Evolutionary conservation across 352 stramenopile genomes (phyloP).

Genomic region (Phytophthora pinifolia): DNA sequence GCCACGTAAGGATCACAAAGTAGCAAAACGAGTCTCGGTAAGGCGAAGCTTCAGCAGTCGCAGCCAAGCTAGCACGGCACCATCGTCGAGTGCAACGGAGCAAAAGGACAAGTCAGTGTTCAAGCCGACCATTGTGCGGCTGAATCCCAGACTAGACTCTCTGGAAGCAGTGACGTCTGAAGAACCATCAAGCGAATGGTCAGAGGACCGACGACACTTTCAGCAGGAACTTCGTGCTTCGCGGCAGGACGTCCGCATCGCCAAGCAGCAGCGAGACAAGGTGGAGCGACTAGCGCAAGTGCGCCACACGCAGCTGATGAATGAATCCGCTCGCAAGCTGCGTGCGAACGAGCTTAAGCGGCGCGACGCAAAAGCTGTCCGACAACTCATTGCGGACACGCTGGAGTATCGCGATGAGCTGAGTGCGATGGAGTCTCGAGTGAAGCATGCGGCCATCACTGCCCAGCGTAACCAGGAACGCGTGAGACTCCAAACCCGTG

Average conservation of each 20-base stretch:
- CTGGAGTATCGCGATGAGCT: conserved; percentile 59
- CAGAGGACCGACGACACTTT: conserved; percentile 39
- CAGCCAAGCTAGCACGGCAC: not conserved
- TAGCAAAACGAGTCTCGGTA: not conserved
- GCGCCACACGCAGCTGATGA: conserved; percentile 40
- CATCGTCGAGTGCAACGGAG: conserved; percentile 5
- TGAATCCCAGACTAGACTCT: conserved; percentile 18
- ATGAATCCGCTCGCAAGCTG: conserved; percentile 18
- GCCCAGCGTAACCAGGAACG: conserved; percentile 46
- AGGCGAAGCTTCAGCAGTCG: conserved; percentile 13
- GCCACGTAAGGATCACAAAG: not conserved
- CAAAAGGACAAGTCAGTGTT: conserved; percentile 23
- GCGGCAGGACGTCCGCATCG: conserved; percentile 38
- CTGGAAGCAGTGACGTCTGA: conserved; percentile 6
- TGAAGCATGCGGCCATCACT: conserved; percentile 46
- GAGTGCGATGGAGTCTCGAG: conserved; percentile 35
- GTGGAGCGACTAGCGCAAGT: conserved; percentile 41
- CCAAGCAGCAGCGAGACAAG: conserved; percentile 40
- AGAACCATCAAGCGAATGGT: conserved; percentile 37
- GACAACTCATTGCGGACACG: conserved; percentile 50
- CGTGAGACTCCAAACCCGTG: conserved; percentile 33
- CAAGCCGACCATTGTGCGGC: conserved; percentile 32
- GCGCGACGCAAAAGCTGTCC: conserved; percentile 44
- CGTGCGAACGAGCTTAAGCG: conserved; percentile 31
- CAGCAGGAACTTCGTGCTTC: conserved; percentile 46